A percentile compares a stretch with the other conserved stretches of the same genome.
Conservation (phyloP, 768 basidiomycete species). For the Trametes punicea region DNA sequence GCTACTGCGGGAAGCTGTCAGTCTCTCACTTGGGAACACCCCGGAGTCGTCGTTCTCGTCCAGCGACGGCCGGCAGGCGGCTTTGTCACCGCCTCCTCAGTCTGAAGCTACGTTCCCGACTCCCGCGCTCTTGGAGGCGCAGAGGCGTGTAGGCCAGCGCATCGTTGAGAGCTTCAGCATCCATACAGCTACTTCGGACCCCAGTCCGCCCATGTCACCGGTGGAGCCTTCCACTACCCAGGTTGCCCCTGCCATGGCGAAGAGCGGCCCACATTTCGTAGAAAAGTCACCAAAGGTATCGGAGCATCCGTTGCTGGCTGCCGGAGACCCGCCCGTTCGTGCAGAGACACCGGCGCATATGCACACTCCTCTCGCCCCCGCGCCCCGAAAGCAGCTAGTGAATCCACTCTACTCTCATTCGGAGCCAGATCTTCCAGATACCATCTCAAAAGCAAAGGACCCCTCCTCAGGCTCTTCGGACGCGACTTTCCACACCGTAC, state of each 20-base stretch:
- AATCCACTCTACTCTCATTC: slow-evolving; percentile 54
- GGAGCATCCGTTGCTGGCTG: slow-evolving; percentile 7
- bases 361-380: slow-evolving; percentile 60
- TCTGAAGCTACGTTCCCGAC: slow-evolving; percentile 13
- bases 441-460: slow-evolving; percentile 15
- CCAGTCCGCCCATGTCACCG: not conserved
- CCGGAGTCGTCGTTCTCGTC: slow-evolving; percentile 44
- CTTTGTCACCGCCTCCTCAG: slow-evolving; percentile 15
- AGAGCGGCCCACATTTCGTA: not conserved
- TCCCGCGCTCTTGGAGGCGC: not conserved
- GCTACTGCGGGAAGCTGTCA: slow-evolving; percentile 73
- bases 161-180: slow-evolving; percentile 12
- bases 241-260: not conserved
- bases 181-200: not conserved
- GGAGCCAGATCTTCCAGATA: slow-evolving; percentile 46
- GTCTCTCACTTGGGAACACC: slow-evolving; percentile 64
- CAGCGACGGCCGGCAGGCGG: slow-evolving; percentile 8
- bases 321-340: slow-evolving; percentile 42
- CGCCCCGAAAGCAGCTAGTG: slow-evolving; percentile 53
- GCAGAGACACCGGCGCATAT: slow-evolving; percentile 62
- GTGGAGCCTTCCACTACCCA: not conserved
- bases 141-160: slow-evolving; percentile 12
- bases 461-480: slow-evolving; percentile 14
- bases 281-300: slow-evolving; percentile 6
- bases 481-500: slow-evolving; percentile 23